A percentile compares a stretch with the other conserved stretches of the same genome.
Conservation (phyloP, 2,329 filamentous ascomycete genomes). For the Colletotrichum filicis region DNA sequence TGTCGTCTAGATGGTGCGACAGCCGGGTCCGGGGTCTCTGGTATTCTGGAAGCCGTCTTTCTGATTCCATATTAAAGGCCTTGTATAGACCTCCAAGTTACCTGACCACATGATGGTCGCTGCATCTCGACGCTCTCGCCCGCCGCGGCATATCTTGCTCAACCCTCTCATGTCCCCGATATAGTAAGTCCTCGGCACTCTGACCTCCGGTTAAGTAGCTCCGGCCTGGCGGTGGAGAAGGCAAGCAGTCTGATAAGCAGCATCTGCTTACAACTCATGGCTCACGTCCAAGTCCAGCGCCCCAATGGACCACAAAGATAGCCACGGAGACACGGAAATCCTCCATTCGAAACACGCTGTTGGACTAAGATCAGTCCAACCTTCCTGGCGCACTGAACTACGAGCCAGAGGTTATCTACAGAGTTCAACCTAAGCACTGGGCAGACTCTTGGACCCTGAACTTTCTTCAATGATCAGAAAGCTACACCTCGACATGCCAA, state of each 20-base stretch:
- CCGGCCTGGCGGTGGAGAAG: background rate
- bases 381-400: conserved; percentile 3
- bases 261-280: background rate
- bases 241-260: background rate
- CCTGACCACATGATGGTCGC: background rate
- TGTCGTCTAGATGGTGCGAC: conserved; percentile 27
- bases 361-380: conserved; percentile 13
- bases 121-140: background rate
- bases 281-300: background rate
- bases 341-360: background rate
- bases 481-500: background rate
- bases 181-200: background rate
- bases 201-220: background rate
- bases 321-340: background rate
- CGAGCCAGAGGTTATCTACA: background rate
- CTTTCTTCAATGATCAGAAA: background rate
- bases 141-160: background rate
- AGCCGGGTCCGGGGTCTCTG: conserved; percentile 5
- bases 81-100: conserved; percentile 15
- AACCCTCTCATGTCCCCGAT: background rate
- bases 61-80: background rate
- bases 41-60: background rate
- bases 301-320: background rate
- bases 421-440: background rate
- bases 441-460: conserved; percentile 14